Evolutionary conservation across 75 land plant species (phyloP).

Genomic region (Azolla pinnata): DNA sequence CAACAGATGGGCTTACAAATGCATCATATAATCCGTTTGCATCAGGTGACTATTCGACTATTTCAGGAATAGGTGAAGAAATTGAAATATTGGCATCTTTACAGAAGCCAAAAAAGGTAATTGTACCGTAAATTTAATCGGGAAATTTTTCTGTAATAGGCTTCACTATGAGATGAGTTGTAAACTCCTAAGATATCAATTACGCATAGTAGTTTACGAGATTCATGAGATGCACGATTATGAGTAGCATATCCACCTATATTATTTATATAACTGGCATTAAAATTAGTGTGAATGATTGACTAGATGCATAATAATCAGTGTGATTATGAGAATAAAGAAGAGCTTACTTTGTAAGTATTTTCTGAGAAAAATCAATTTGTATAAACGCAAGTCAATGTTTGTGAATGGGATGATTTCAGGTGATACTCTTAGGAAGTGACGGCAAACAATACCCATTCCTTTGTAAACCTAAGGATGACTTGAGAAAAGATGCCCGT

Average conservation of each 20-base stretch:
- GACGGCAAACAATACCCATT: conserved; percentile 87
- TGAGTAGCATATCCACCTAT: neutral
- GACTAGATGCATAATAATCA: too few species aligned
- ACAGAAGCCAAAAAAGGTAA: conserved; percentile 93
- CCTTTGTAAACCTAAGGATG: conserved; percentile 98
- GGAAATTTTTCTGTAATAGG: neutral
- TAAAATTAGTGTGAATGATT: too few species aligned
- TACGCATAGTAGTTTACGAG: neutral
- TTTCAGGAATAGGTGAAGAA: conserved; percentile 84
- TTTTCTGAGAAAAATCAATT: too few species aligned
- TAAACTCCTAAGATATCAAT: too few species aligned
- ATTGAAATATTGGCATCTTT: conserved; percentile 94
- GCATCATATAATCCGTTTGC: conserved; percentile 58
- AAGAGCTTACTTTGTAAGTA: too few species aligned
- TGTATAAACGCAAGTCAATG: too few species aligned
- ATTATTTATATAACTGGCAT: neutral
- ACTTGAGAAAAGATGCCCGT: conserved; percentile 97
- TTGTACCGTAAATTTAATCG: too few species aligned
- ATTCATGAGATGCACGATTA: neutral
- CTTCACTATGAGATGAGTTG: neutral
- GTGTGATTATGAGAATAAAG: too few species aligned
- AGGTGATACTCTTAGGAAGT: conserved; percentile 83
- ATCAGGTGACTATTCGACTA: conserved; percentile 54
- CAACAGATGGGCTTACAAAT: conserved; percentile 51
- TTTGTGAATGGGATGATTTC: conserved; percentile 1